A percentile compares a stretch with the other conserved stretches of the same genome.
Conservation (phyloP, 1,284 basidiomycete genomes). For the Fomitopsis betulina region DNA sequence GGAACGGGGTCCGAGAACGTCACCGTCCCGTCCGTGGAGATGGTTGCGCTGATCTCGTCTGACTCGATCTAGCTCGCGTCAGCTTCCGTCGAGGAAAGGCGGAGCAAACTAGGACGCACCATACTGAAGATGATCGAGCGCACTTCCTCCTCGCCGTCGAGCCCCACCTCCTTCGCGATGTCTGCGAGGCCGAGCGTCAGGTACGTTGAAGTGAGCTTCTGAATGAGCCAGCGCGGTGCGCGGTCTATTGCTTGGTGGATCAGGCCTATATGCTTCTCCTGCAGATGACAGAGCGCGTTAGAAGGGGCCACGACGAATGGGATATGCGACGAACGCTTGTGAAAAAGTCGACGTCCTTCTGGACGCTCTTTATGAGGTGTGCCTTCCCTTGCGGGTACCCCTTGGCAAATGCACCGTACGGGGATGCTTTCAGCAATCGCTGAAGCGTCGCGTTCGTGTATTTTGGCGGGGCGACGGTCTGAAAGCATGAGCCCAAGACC, state of each 20-base stretch:
- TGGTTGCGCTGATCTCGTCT: constrained; percentile 59
- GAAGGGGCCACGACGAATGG: not conserved
- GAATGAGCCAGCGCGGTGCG: constrained; percentile 70
- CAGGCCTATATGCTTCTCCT: constrained; percentile 75
- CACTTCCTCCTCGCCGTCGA: constrained; percentile 51
- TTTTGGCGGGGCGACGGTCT: constrained; percentile 60
- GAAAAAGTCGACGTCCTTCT: constrained; percentile 53
- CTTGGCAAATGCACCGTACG: constrained; percentile 57
- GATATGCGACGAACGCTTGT: constrained; percentile 25
- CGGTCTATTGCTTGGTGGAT: constrained; percentile 58
- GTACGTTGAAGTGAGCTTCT: constrained; percentile 75
- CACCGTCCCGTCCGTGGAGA: constrained; percentile 63
- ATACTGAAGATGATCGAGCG: constrained; percentile 61
- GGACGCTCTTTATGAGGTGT: constrained; percentile 38
- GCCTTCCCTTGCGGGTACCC: constrained; percentile 54
- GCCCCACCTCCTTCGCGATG: constrained; percentile 58
- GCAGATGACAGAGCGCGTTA: not conserved
- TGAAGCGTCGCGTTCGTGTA: constrained; percentile 56
- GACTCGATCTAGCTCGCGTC: constrained; percentile 50
- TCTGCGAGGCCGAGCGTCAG: constrained; percentile 68
- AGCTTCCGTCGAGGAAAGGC: not conserved
- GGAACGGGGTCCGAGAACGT: constrained; percentile 63
- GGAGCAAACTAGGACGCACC: constrained; percentile 39
- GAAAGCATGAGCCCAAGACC: not conserved
- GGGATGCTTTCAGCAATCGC: constrained; percentile 57